Evolutionary conservation across 1,284 basidiomycete species (phyloP).

Genomic region (Peniophora sp.): DNA sequence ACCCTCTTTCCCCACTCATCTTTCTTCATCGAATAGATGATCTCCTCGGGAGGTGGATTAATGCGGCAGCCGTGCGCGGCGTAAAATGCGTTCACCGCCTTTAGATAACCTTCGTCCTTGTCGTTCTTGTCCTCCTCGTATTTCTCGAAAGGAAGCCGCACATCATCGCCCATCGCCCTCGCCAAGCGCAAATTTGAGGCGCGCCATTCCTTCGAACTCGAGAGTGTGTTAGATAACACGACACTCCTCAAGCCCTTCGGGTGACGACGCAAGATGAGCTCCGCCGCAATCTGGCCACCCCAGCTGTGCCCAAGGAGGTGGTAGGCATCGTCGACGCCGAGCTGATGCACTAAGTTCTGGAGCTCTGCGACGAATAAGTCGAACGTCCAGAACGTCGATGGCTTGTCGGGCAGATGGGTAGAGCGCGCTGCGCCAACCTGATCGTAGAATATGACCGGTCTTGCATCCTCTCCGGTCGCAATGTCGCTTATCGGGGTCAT

Average conservation of each 20-base stretch:
- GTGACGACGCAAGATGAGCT: slow-evolving; percentile 14
- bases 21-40: background rate
- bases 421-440: slow-evolving; percentile 24
- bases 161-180: background rate
- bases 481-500: slow-evolving; percentile 17
- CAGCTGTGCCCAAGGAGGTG: slow-evolving; percentile 26
- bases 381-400: slow-evolving; percentile 21
- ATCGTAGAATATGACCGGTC: slow-evolving; percentile 26
- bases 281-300: slow-evolving; percentile 22
- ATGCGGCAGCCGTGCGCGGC: slow-evolving; percentile 1
- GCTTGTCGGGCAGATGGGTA: slow-evolving; percentile 21
- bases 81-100: background rate
- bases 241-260: slow-evolving; percentile 20
- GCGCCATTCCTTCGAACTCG: slow-evolving; percentile 14
- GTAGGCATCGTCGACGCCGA: slow-evolving; percentile 18
- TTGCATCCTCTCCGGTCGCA: slow-evolving; percentile 7
- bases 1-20: background rate
- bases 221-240: slow-evolving; percentile 17
- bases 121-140: background rate
- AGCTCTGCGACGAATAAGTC: slow-evolving; percentile 25
- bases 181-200: background rate
- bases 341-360: slow-evolving; percentile 17
- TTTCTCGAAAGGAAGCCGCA: background rate
- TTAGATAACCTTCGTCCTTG: background rate
- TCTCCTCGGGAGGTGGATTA: background rate